phyloP scores from a whole-genome alignment of 805 yeast species.

The Candida oleophila region DNA sequence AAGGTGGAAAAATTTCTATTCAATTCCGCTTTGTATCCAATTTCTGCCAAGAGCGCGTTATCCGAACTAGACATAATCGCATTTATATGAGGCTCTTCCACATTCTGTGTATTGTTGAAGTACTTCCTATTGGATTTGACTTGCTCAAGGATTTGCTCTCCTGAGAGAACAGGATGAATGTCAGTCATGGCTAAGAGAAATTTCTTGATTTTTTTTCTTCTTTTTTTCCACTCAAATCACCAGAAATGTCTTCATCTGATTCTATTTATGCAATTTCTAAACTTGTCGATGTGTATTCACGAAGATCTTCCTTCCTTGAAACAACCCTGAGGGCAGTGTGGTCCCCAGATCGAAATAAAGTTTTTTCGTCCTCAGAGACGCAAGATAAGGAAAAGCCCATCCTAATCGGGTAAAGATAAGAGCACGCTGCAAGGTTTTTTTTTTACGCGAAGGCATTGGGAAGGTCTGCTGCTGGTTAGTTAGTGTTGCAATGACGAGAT shows the following conservation, averaged over 20 bases:
- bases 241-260: too few relatives aligned
- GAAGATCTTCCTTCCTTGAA: too few relatives aligned
- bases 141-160: constrained; percentile 25
- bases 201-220: neutral
- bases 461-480: too few relatives aligned
- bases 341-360: too few relatives aligned
- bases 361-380: neutral
- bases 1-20: constrained; percentile 53
- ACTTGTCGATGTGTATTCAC: too few relatives aligned
- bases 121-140: constrained; percentile 22
- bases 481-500: too few relatives aligned
- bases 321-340: too few relatives aligned
- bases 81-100: constrained; percentile 23
- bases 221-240: neutral
- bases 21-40: constrained; percentile 66
- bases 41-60: constrained; percentile 29
- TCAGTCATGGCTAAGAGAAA: too few relatives aligned
- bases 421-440: neutral
- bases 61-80: constrained; percentile 20
- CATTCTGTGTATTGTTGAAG: constrained; percentile 29
- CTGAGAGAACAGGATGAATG: constrained; percentile 13
- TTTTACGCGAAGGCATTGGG: too few relatives aligned
- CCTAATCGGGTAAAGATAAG: neutral
- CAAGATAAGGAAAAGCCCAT: neutral
- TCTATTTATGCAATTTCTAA: too few relatives aligned